Evolutionary conservation across 2,329 filamentous ascomycete genomes (phyloP).

Genomic region (Xylariaceae sp.): DNA sequence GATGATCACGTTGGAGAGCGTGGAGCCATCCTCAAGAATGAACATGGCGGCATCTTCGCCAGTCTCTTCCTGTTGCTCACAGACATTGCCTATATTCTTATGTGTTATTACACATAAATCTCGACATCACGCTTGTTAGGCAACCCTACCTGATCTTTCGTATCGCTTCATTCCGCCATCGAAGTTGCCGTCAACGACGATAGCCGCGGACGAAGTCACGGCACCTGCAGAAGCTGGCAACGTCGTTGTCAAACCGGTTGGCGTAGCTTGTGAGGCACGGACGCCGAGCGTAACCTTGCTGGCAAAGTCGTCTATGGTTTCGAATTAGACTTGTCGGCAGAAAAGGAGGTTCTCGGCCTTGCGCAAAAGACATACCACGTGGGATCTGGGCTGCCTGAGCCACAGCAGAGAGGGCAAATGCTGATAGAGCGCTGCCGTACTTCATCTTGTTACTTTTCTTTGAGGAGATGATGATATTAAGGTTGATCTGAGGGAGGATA

Average conservation of each 20-base stretch:
- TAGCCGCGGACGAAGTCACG: conserved; percentile 14
- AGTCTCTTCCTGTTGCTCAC: conserved; percentile 23
- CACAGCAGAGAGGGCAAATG: conserved; percentile 8
- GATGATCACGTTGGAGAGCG: conserved; percentile 44
- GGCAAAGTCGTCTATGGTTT: background rate
- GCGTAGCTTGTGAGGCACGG: conserved; percentile 5
- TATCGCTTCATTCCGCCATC: conserved; percentile 24
- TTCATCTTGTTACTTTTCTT: conserved; percentile 6
- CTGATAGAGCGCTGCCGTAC: conserved; percentile 4
- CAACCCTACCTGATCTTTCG: conserved; percentile 13
- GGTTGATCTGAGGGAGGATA: background rate
- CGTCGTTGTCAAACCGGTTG: conserved; percentile 12
- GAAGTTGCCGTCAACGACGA: conserved; percentile 21
- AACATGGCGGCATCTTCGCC: conserved; percentile 25
- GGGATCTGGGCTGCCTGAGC: background rate
- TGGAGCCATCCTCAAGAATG: conserved; percentile 35
- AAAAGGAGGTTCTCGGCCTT: background rate
- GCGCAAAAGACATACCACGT: background rate
- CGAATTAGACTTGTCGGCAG: background rate
- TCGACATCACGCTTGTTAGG: background rate
- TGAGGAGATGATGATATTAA: background rate
- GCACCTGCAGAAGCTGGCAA: conserved; percentile 11
- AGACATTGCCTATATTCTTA: conserved; percentile 13
- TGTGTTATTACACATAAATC: background rate
- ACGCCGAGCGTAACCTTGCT: conserved; percentile 10